Conservation (phyloP, 768 basidiomycete genomes). For the Phylloporus sp. region DNA sequence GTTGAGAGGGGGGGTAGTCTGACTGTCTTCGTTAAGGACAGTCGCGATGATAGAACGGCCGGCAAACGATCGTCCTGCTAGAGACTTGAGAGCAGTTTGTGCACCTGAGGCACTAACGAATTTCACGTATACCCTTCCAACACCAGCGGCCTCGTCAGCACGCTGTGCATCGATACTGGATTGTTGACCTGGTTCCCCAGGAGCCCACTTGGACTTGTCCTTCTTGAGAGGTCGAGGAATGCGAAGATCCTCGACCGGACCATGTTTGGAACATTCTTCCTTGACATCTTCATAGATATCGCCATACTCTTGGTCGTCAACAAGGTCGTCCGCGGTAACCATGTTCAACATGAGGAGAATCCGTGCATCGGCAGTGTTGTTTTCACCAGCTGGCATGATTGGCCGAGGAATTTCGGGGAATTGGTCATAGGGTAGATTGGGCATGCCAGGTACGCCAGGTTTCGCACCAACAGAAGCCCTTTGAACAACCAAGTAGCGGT, state of each 20-base stretch:
- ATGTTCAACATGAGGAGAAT: constrained; percentile 98
- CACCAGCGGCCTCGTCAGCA: constrained; percentile 84
- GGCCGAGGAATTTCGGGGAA: constrained; percentile 84
- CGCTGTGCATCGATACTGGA: constrained; percentile 64
- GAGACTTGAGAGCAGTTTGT: constrained; percentile 68
- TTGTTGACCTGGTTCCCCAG: constrained; percentile 57
- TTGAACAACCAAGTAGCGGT: constrained; percentile 93
- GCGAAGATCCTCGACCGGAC: constrained; percentile 76
- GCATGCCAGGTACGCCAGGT: constrained; percentile 58
- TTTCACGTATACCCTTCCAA: constrained; percentile 95
- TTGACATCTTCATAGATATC: constrained; percentile 95
- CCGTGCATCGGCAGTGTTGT: constrained; percentile 56
- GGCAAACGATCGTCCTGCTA: constrained; percentile 88
- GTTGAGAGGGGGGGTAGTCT: constrained; percentile 77
- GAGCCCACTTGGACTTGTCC: constrained; percentile 74
- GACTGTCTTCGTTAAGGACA: constrained; percentile 75
- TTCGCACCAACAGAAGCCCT: constrained; percentile 94
- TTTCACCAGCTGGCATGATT: constrained; percentile 82
- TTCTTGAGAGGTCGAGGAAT: constrained; percentile 88
- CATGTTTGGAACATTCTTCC: constrained; percentile 82
- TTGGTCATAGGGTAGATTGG: constrained; percentile 69
- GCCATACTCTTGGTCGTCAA: constrained; percentile 86
- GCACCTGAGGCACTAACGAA: constrained; percentile 64
- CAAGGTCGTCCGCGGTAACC: constrained; percentile 91
- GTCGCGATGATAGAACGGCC: constrained; percentile 87